phyloP scores from a whole-genome alignment of 2,329 filamentous ascomycete genomes.

The Fusarium coffeatum region DNA sequence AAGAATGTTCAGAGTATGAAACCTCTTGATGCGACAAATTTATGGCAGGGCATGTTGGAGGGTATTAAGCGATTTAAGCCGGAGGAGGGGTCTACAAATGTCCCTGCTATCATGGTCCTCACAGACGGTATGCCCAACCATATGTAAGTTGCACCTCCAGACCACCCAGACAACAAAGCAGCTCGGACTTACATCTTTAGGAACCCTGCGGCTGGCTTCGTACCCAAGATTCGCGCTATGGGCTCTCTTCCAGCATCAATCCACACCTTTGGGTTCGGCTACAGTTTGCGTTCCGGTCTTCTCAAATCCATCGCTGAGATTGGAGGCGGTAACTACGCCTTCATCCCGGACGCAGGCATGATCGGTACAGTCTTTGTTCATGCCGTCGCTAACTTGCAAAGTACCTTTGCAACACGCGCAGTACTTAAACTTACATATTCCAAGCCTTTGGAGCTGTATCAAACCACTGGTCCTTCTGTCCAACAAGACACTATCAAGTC shows the following conservation, averaged over 20 bases:
- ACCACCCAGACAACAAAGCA: rapidly evolving
- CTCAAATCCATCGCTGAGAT: slow-evolving; percentile 70
- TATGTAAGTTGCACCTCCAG: slow-evolving; percentile 51
- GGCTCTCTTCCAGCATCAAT: slow-evolving; percentile 56
- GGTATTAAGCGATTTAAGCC: slow-evolving; percentile 62
- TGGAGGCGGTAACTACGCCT: slow-evolving; percentile 68
- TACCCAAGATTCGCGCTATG: slow-evolving; percentile 63
- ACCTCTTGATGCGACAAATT: slow-evolving; percentile 59
- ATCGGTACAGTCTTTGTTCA: slow-evolving; percentile 72
- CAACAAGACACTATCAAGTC: slow-evolving; percentile 48
- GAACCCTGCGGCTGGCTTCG: slow-evolving; percentile 64
- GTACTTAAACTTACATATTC: slow-evolving; percentile 57
- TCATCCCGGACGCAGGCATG: slow-evolving; percentile 72
- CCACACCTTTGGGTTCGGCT: slow-evolving; percentile 55
- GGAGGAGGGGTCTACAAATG: slow-evolving; percentile 48
- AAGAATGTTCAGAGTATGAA: slow-evolving; percentile 57
- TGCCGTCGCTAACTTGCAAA: slow-evolving; percentile 70
- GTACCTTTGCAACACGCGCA: slow-evolving; percentile 65
- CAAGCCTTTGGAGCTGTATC: slow-evolving; percentile 51
- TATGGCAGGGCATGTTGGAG: slow-evolving; percentile 68
- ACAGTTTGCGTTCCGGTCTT: slow-evolving; percentile 56
- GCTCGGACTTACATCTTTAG: slow-evolving; percentile 36
- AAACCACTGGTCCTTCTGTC: slow-evolving; percentile 55
- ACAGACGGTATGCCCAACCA: slow-evolving; percentile 68
- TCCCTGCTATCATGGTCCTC: slow-evolving; percentile 64